These are phyloP conservation scores for Cryptomeria japonica DNA, from an alignment of 75 land plant genomes.

Conservation along the genomic window DNA sequence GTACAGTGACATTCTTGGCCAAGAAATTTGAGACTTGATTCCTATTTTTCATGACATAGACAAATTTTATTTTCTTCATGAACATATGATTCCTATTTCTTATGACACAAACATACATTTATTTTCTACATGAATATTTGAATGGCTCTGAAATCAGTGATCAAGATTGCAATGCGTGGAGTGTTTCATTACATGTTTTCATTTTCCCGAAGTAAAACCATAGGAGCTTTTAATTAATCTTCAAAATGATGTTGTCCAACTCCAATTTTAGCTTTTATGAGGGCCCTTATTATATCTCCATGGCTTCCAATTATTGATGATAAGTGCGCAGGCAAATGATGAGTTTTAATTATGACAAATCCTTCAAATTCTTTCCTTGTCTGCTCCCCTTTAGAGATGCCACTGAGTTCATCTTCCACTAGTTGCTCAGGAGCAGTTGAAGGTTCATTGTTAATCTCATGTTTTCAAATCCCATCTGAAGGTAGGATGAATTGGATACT, in stretches of 20 bases:
- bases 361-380: background rate
- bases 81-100: background rate
- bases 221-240: background rate
- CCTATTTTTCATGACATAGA: background rate
- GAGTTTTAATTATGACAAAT: background rate
- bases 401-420: background rate
- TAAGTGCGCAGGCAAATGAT: background rate
- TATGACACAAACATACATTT: background rate
- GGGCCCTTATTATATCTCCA: background rate
- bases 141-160: background rate
- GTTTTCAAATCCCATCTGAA: background rate
- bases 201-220: background rate
- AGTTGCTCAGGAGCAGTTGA: background rate
- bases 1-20: background rate
- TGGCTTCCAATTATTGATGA: background rate
- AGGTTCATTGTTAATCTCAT: background rate
- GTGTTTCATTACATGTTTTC: background rate
- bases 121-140: background rate
- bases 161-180: background rate
- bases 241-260: background rate
- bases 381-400: background rate
- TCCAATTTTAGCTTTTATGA: background rate
- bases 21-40: background rate
- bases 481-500: background rate
- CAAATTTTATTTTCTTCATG: background rate